Percentiles rank a stretch among this genome's conserved stretches.
Evolutionary conservation across 1,139 yeast species (phyloP).

Genomic region (Kurtzmaniella quercitrusa): DNA sequence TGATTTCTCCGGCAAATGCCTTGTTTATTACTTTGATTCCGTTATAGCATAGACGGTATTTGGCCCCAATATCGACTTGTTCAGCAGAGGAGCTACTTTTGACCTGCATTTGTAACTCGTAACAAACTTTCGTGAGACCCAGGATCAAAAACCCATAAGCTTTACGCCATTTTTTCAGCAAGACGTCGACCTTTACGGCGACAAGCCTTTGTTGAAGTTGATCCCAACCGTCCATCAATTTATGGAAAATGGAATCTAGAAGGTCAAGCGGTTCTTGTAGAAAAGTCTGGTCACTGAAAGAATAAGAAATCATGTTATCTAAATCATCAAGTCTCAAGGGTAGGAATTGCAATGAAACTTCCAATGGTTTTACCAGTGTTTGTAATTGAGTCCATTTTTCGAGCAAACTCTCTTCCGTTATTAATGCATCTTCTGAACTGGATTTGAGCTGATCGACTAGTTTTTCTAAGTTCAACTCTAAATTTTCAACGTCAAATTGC

Average conservation of each 20-base stretch:
- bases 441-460: conserved; percentile 38
- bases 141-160: conserved; percentile 42
- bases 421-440: conserved; percentile 14
- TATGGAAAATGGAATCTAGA: conserved; percentile 37
- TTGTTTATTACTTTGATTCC: conserved; percentile 28
- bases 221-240: conserved; percentile 37
- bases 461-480: conserved; percentile 36
- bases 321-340: conserved; percentile 52
- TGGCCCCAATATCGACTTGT: conserved; percentile 14
- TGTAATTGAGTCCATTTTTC: conserved; percentile 27
- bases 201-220: conserved; percentile 35
- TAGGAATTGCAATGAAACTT: conserved; percentile 57
- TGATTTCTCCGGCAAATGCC: conserved; percentile 24
- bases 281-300: conserved; percentile 12
- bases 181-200: conserved; percentile 39
- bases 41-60: conserved; percentile 32
- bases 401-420: conserved; percentile 25
- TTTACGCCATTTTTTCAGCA: conserved; percentile 56
- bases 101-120: conserved; percentile 5
- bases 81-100: neutral
- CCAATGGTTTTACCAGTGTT: conserved; percentile 44
- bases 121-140: conserved; percentile 30
- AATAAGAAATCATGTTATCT: conserved; percentile 24
- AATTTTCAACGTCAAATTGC: conserved; percentile 35
- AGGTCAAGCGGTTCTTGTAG: conserved; percentile 30